A percentile compares a stretch with the other conserved stretches of the same genome.
Evolutionary conservation across 2,329 filamentous ascomycete species (phyloP).

Genomic region (Cladophialophora yegresii): DNA sequence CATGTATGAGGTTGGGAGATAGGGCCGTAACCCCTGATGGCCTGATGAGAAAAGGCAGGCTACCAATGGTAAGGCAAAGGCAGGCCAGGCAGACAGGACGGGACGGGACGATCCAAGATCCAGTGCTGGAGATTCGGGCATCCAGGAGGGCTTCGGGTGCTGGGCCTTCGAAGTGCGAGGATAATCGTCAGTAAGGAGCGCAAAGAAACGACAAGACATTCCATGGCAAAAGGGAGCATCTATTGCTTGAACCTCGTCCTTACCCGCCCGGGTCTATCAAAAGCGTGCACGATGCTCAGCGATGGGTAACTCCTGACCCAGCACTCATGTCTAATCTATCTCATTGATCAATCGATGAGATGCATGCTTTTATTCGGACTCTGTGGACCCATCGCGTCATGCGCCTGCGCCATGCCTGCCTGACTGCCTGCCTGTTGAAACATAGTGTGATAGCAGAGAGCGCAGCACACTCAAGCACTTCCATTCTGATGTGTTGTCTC

Average conservation of each 20-base stretch:
- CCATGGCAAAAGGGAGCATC: constrained; percentile 6
- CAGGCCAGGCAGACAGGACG: background rate
- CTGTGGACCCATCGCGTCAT: background rate
- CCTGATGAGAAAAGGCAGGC: background rate
- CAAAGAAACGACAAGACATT: background rate
- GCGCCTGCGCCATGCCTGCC: constrained; percentile 8
- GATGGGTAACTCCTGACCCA: background rate
- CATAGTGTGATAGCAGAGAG: background rate
- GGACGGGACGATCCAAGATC: too few relatives aligned
- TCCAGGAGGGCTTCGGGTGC: background rate
- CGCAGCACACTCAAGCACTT: constrained; percentile 33
- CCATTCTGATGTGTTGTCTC: constrained; percentile 42
- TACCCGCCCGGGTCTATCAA: background rate
- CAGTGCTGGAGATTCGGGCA: background rate
- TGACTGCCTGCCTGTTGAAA: constrained; percentile 2
- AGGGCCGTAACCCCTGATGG: background rate
- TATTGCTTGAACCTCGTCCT: constrained; percentile 3
- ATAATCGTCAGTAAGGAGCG: background rate
- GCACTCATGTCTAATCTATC: background rate
- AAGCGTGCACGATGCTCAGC: background rate
- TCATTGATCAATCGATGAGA: background rate
- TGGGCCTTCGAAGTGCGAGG: background rate
- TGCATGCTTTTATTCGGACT: constrained; percentile 6
- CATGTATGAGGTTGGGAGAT: too few relatives aligned
- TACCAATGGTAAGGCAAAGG: background rate